Percentiles rank a stretch among this genome's conserved stretches.
These are phyloP conservation scores for Trametes polyzona DNA, from an alignment of 1,284 basidiomycete species.

Conservation along the genomic window DNA sequence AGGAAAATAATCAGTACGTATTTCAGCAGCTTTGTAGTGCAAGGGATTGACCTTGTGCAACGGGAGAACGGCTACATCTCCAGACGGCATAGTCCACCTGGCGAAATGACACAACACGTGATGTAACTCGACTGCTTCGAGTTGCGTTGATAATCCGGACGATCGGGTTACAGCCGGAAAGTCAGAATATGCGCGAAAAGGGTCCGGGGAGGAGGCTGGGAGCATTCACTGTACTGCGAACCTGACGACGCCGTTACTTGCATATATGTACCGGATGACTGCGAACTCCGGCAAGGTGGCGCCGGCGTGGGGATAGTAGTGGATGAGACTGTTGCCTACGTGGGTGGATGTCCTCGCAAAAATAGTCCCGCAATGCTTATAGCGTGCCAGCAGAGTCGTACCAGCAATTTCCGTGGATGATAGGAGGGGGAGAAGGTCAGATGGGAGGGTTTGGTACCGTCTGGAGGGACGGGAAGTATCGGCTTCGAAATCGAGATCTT, in stretches of 20 bases:
- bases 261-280: slow-evolving; percentile 8
- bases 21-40: too few relatives aligned
- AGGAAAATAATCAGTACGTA: too few relatives aligned
- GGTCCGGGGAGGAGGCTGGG: neutral
- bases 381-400: too few relatives aligned
- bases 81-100: neutral
- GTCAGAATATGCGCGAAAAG: neutral
- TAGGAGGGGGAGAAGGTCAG: too few relatives aligned
- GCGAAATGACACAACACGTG: neutral
- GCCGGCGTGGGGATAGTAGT: neutral
- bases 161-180: neutral
- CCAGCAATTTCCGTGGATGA: too few relatives aligned
- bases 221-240: slow-evolving; percentile 4
- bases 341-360: slow-evolving; percentile 1
- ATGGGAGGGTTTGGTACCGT: too few relatives aligned
- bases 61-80: neutral
- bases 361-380: too few relatives aligned
- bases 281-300: slow-evolving; percentile 1
- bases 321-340: slow-evolving; percentile 6
- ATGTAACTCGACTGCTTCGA: neutral
- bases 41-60: neutral
- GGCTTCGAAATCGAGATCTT: too few relatives aligned
- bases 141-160: neutral
- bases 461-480: too few relatives aligned
- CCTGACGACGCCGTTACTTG: neutral